Conservation (phyloP, 2,329 filamentous ascomycete genomes). For the Talaromyces atroroseus region DNA sequence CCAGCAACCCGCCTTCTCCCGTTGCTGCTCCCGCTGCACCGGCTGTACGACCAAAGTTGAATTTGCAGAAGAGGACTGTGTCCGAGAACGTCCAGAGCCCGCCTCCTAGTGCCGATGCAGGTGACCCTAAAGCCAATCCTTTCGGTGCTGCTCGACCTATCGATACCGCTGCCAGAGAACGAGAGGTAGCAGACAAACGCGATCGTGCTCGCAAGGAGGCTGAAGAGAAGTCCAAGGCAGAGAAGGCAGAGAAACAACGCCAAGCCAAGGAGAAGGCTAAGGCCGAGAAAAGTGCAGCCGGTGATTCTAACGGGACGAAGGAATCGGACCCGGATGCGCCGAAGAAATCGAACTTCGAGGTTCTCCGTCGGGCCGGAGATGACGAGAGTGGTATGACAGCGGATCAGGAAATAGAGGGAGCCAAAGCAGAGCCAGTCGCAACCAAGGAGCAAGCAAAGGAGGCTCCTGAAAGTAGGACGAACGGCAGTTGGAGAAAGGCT, state of each 20-base stretch:
- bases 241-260: slow-evolving; percentile 61
- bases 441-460: slow-evolving; percentile 53
- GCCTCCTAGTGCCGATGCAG: slow-evolving; percentile 29
- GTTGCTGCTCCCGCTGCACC: slow-evolving; percentile 53
- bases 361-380: slow-evolving; percentile 47
- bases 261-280: slow-evolving; percentile 37
- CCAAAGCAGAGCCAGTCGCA: slow-evolving; percentile 44
- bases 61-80: slow-evolving; percentile 86
- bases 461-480: slow-evolving; percentile 33
- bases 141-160: slow-evolving; percentile 93
- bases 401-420: slow-evolving; percentile 48
- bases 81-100: slow-evolving; percentile 59
- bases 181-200: slow-evolving; percentile 84
- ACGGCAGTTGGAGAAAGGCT: slow-evolving; percentile 37
- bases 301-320: slow-evolving; percentile 32
- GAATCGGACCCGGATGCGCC: slow-evolving; percentile 38
- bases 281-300: slow-evolving; percentile 30
- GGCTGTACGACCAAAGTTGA: slow-evolving; percentile 69
- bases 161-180: slow-evolving; percentile 83
- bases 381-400: slow-evolving; percentile 45
- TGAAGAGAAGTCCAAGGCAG: slow-evolving; percentile 77
- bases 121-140: slow-evolving; percentile 77
- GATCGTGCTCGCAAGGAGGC: slow-evolving; percentile 79
- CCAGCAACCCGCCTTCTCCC: slow-evolving; percentile 69
- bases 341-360: slow-evolving; percentile 49